Percentiles rank a stretch among this genome's conserved stretches.
These are phyloP conservation scores for Serendipita sp. DNA, from an alignment of 768 basidiomycete species.

Conservation along the genomic window DNA sequence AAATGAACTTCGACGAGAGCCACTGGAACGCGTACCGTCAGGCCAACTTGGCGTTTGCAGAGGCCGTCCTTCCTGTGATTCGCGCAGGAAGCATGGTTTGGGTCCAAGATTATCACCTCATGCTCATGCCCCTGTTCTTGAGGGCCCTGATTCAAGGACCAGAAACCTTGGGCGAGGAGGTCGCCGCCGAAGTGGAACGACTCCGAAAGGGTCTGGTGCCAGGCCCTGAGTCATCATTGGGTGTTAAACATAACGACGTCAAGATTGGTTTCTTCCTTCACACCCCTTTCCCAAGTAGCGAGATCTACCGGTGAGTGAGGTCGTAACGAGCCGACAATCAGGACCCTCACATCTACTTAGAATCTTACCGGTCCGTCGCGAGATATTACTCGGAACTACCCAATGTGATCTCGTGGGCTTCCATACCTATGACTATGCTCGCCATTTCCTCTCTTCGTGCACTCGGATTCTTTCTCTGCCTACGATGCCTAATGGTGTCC, in stretches of 20 bases:
- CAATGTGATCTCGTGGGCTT: slow-evolving; percentile 97
- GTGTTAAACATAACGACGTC: slow-evolving; percentile 40
- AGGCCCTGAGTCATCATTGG: slow-evolving; percentile 25
- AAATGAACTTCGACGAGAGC: slow-evolving; percentile 99
- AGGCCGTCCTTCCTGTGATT: slow-evolving; percentile 66
- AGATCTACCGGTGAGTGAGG: slow-evolving; percentile 73
- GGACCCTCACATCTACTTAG: slow-evolving; percentile 26
- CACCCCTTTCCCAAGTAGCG: slow-evolving; percentile 94
- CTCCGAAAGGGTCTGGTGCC: slow-evolving; percentile 58
- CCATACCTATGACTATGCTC: slow-evolving; percentile 99
- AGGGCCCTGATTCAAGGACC: slow-evolving; percentile 72
- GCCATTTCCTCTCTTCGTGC: slow-evolving; percentile 97
- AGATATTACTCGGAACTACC: slow-evolving; percentile 90
- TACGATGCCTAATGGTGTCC: slow-evolving; percentile 96
- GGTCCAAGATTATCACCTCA: slow-evolving; percentile 97
- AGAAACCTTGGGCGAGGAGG: slow-evolving; percentile 38
- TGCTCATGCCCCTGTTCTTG: slow-evolving; percentile 95
- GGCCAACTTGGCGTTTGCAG: slow-evolving; percentile 89
- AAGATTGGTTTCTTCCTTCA: slow-evolving; percentile 99
- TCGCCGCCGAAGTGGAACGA: slow-evolving; percentile 43
- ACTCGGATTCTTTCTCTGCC: slow-evolving; percentile 89
- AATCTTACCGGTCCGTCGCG: slow-evolving; percentile 89
- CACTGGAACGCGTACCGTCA: slow-evolving; percentile 97
- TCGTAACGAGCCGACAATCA: slow-evolving; percentile 11
- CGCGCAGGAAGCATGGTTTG: slow-evolving; percentile 88